Conservation (phyloP, 805 yeast genomes). For the Metahyphopichia silvanorum region DNA sequence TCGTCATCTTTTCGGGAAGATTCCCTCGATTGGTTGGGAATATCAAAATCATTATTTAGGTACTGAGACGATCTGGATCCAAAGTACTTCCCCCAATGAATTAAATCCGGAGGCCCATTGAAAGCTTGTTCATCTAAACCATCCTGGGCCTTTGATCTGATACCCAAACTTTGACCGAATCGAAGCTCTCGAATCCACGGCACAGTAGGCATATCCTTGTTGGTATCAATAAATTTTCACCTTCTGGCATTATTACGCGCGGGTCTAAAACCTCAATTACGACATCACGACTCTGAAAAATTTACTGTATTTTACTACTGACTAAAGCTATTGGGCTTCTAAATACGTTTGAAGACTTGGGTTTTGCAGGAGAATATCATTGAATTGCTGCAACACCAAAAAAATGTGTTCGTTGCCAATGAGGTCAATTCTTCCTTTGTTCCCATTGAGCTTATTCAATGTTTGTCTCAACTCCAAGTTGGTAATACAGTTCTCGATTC, state of each 20-base stretch:
- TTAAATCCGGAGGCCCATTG: constrained; percentile 36
- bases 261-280: no score
- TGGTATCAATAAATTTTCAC: no score
- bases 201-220: constrained; percentile 4
- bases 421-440: constrained; percentile 18
- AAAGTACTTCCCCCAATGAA: constrained; percentile 35
- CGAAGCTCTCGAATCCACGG: constrained; percentile 25
- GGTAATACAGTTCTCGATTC: constrained; percentile 60
- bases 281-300: no score
- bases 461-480: constrained; percentile 32
- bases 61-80: constrained; percentile 27
- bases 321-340: no score
- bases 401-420: constrained; percentile 14
- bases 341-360: no score
- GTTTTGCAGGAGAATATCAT: constrained; percentile 5
- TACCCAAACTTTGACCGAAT: constrained; percentile 27
- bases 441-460: constrained; percentile 18
- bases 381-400: constrained; percentile 24
- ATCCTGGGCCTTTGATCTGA: constrained; percentile 20
- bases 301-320: no score
- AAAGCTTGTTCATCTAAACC: constrained; percentile 8
- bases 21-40: constrained; percentile 2
- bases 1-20: constrained; percentile 25
- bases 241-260: no score
- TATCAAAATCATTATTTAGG: constrained; percentile 23